A percentile compares a stretch with the other conserved stretches of the same genome.
Conservation (phyloP, 2,329 filamentous ascomycete species). For the Microsporum audouinii region DNA sequence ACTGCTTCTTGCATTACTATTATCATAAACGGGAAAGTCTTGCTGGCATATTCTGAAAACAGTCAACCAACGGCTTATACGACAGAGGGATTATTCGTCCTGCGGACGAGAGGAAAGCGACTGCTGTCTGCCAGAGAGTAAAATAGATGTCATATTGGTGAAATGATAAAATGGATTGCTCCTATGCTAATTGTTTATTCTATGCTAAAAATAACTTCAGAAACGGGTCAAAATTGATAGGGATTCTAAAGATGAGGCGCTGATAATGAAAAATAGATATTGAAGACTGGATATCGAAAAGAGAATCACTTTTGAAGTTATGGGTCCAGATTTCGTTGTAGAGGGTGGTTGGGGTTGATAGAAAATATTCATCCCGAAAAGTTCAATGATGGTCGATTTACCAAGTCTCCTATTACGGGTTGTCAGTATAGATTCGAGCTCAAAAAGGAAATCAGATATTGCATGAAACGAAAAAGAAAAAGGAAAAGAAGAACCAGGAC, state of each 20-base stretch:
- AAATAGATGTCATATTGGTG: background rate
- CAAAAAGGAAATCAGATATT: no score
- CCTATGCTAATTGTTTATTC: background rate
- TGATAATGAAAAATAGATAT: background rate
- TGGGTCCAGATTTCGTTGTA: background rate
- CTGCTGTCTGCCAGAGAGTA: background rate
- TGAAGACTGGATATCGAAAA: background rate
- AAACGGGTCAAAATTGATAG: background rate
- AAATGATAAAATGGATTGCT: background rate
- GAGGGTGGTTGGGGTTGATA: background rate
- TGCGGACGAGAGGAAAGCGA: background rate
- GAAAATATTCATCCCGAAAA: background rate
- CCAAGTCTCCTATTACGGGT: slow-evolving; percentile 4
- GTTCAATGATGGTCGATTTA: background rate
- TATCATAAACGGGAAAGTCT: background rate
- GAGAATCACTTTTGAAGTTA: background rate
- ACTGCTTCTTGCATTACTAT: background rate
- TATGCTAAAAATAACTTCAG: background rate
- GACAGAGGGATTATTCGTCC: background rate
- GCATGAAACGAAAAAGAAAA: background rate
- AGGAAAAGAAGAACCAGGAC: slow-evolving; percentile 13
- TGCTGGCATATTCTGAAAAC: background rate
- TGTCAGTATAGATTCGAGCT: background rate
- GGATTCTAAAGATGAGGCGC: background rate
- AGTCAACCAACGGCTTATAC: background rate